Conservation (phyloP, 345 rosid genomes). For the Dipteronia sinensis region DNA sequence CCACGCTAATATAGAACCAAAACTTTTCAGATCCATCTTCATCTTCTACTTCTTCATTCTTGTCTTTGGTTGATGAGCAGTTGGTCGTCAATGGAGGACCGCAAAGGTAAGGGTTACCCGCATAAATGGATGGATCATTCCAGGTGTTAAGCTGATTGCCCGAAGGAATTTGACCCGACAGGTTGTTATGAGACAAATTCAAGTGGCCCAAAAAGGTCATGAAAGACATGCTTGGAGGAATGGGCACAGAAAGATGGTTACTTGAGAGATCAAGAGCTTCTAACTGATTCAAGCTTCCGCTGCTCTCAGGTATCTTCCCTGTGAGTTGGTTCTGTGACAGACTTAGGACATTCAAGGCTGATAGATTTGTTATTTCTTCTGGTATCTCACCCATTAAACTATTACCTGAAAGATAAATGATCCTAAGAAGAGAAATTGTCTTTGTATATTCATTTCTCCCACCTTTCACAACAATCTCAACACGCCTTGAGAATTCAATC, state of each 20-base stretch:
- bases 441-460: neutral
- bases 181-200: slow-evolving; percentile 33
- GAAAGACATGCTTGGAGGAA: slow-evolving; percentile 28
- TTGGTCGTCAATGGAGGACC: slow-evolving; percentile 21
- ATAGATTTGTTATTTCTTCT: slow-evolving; percentile 20
- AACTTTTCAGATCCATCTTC: slow-evolving; percentile 8
- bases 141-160: slow-evolving; percentile 21
- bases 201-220: slow-evolving; percentile 18
- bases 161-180: slow-evolving; percentile 26
- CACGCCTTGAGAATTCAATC: neutral
- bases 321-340: slow-evolving; percentile 21
- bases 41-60: neutral
- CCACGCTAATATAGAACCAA: slow-evolving; percentile 30
- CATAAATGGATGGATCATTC: slow-evolving; percentile 16
- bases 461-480: slow-evolving; percentile 17
- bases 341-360: slow-evolving; percentile 16
- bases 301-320: slow-evolving; percentile 22
- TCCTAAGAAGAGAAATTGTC: neutral
- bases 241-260: slow-evolving; percentile 28
- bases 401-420: slow-evolving; percentile 31
- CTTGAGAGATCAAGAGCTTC: slow-evolving; percentile 33
- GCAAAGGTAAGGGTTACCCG: slow-evolving; percentile 23
- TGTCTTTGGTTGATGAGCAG: slow-evolving; percentile 6
- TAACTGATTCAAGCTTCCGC: slow-evolving; percentile 4
- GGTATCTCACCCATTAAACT: slow-evolving; percentile 25